A percentile compares a stretch with the other conserved stretches of the same genome.
phyloP scores from a whole-genome alignment of 2,329 filamentous ascomycete species.

The Pseudocercospora vitis region DNA sequence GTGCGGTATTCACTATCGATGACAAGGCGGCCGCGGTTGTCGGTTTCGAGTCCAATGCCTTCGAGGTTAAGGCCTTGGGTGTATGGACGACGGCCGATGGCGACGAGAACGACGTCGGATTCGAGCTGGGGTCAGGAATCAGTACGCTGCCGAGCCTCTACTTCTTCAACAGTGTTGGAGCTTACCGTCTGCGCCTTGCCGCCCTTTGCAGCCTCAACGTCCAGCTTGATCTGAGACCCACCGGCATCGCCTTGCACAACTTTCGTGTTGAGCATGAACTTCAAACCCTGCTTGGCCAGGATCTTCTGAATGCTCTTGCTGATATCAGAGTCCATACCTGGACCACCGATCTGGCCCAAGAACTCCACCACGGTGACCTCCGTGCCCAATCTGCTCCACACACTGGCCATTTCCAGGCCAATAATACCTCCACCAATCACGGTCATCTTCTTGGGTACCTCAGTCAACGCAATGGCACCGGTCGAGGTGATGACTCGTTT shows the following conservation, averaged over 20 bases:
- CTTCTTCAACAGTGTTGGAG: slow-evolving; percentile 2
- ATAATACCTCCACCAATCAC: slow-evolving; percentile 99
- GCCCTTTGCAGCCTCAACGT: slow-evolving; percentile 89
- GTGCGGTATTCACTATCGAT: slow-evolving; percentile 99
- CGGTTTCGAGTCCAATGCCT: slow-evolving; percentile 86
- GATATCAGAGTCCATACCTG: slow-evolving; percentile 94
- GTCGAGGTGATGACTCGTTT: slow-evolving; percentile 97
- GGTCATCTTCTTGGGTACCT: slow-evolving; percentile 93
- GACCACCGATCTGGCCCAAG: slow-evolving; percentile 91
- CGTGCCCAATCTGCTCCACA: slow-evolving; percentile 90
- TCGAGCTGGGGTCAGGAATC: slow-evolving; percentile 63
- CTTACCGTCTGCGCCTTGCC: slow-evolving; percentile 88
- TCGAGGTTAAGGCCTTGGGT: slow-evolving; percentile 88
- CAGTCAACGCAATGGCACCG: slow-evolving; percentile 81
- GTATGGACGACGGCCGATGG: slow-evolving; percentile 94
- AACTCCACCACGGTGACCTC: slow-evolving; percentile 98
- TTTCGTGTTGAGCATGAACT: slow-evolving; percentile 98
- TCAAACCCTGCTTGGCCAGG: slow-evolving; percentile 92
- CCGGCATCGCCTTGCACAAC: slow-evolving; percentile 80
- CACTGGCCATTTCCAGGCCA: slow-evolving; percentile 94
- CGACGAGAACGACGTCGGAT: slow-evolving; percentile 91
- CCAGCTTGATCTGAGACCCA: slow-evolving; percentile 75
- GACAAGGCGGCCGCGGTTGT: slow-evolving; percentile 90
- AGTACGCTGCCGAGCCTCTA: slow-evolving; percentile 15
- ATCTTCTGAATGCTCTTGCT: slow-evolving; percentile 90